Evolutionary conservation across 768 basidiomycete species (phyloP).

Genomic region (Panaeolus cyanescens): DNA sequence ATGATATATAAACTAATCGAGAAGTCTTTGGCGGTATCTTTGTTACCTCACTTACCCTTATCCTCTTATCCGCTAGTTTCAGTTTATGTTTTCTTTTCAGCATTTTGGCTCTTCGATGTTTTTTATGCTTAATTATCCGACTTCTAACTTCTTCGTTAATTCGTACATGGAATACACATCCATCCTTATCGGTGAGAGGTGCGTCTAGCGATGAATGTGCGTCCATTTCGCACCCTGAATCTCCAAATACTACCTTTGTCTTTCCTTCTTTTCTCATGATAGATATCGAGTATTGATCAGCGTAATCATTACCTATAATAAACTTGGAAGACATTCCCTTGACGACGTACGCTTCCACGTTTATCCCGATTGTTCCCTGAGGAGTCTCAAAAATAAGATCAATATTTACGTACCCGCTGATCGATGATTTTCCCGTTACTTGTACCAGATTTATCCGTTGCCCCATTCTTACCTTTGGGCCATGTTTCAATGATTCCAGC

Average conservation of each 20-base stretch:
- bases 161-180: too few relatives aligned
- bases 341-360: constrained; percentile 30
- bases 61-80: too few relatives aligned
- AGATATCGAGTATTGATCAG: constrained; percentile 33
- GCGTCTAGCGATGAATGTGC: too few relatives aligned
- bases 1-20: too few relatives aligned
- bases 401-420: constrained; percentile 27
- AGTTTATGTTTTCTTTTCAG: background rate
- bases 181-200: too few relatives aligned
- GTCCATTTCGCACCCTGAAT: background rate
- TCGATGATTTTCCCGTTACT: constrained; percentile 27
- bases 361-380: constrained; percentile 21
- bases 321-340: constrained; percentile 29
- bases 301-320: constrained; percentile 32
- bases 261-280: constrained; percentile 16
- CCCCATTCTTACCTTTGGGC: constrained; percentile 21
- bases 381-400: constrained; percentile 24
- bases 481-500: background rate
- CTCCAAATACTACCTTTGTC: constrained; percentile 12
- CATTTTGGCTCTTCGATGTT: constrained; percentile 4
- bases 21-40: background rate
- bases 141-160: too few relatives aligned
- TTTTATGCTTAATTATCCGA: background rate
- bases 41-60: background rate
- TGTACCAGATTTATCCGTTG: constrained; percentile 31